Base-by-base conservation (phyloP, 2,329 filamentous ascomycete species). In the Botrytis deweyae region DNA sequence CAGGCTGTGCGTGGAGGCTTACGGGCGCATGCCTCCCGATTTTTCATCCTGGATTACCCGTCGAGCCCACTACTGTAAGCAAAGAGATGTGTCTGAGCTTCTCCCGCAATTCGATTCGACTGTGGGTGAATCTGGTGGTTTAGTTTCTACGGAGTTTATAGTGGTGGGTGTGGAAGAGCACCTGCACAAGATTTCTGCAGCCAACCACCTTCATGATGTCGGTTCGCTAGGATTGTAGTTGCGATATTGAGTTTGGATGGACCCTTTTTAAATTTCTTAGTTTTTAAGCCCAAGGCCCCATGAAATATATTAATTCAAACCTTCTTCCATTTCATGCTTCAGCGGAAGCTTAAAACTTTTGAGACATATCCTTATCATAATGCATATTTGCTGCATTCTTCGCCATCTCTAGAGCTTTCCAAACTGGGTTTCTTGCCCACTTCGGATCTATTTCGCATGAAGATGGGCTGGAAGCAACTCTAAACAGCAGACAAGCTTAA, bases 121-220 rank as follows among this genome's bases (percentile, higher is more conserved):
- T 72, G 68, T n/a, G 52, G 33, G 16, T 46, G 52, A 10, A 14
- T n/a, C 38, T 70, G 33, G 20, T 40, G 55, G 4, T 33, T 63
- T 25, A 25, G 25, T 52, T 66, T 42, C 25, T 29, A 58, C 25
- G 49, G 49, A 55, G 49, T 55, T 14, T 46, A 40, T 46, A 29
- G 22, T 40, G 42, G 44, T 38, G 25, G 46, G 65, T 42, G 36
- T n/a, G 14, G 36, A 42, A 29, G 49, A 18, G 36, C 49, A 68
- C 49, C 66, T 42, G 68, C 66, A 68, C 67, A 62, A 71, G 72
- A 72, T 73, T 62, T 72, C 61, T 72, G 72, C 72, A 73, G 25
- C 62, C 64, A 49, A 33, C 44, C 65, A 69, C 72, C 63, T 49
- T 42, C 10, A 68, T 58, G 49, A 68, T 12, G 16, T n/a, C 25